Conservation (phyloP, 345 rosid species). For the Eucalyptus fibrosa region DNA sequence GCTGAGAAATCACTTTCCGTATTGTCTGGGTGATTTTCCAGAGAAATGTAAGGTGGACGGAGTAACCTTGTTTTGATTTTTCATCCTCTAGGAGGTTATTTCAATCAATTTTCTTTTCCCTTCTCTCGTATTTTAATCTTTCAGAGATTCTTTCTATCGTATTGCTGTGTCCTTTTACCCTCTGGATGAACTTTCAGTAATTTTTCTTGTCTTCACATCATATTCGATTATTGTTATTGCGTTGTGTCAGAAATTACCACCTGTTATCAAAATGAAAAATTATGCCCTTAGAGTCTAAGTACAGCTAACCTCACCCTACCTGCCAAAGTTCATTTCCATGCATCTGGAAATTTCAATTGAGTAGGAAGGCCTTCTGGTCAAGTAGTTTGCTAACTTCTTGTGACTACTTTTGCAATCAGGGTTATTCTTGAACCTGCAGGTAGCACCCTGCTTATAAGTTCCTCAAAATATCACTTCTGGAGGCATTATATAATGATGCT, state of each 20-base stretch:
- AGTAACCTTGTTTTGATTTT: neutral
- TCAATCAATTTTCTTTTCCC: neutral
- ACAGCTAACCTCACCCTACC: neutral
- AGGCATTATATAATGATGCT: neutral
- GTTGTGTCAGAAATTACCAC: neutral
- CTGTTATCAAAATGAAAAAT: neutral
- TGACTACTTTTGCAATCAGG: neutral
- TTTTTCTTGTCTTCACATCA: neutral
- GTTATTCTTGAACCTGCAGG: neutral
- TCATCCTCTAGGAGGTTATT: neutral
- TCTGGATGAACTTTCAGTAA: neutral
- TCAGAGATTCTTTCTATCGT: neutral
- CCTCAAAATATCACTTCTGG: neutral
- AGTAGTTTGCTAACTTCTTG: neutral
- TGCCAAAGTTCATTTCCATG: neutral
- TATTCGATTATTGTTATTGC: neutral
- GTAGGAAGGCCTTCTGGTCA: neutral
- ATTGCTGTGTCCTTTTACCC: neutral
- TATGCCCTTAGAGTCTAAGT: neutral
- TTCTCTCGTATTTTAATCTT: neutral
- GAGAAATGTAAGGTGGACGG: neutral
- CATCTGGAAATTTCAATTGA: neutral
- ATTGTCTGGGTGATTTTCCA: neutral
- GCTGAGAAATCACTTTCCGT: neutral
- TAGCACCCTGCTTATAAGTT: neutral